phyloP scores from a whole-genome alignment of 164 flowering plant genomes.

The Aristolochia fimbriata region DNA sequence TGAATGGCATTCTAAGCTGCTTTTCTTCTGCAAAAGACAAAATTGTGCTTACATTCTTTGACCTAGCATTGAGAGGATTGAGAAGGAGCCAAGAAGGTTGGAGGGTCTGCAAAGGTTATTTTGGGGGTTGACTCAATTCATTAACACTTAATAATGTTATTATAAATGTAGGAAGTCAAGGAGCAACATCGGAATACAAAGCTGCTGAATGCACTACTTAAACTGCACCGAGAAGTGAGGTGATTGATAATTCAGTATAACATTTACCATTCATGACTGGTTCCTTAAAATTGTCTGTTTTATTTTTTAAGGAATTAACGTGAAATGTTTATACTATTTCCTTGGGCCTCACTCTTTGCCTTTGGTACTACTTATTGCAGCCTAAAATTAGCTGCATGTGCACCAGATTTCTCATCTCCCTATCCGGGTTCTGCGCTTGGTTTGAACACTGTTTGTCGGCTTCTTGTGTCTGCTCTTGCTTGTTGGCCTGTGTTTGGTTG shows the following conservation, averaged over 20 bases:
- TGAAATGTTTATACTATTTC: no score
- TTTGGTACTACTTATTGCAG: slow-evolving; percentile 29
- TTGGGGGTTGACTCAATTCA: no score
- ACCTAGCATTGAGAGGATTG: no score
- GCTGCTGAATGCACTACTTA: slow-evolving; percentile 69
- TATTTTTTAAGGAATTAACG: neutral
- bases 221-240: slow-evolving; percentile 93
- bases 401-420: slow-evolving; percentile 57
- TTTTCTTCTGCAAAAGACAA: no score
- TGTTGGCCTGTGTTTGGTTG: slow-evolving; percentile 91
- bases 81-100: no score
- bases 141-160: neutral
- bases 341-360: no score
- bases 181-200: slow-evolving; percentile 91
- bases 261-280: neutral
- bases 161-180: slow-evolving; percentile 48
- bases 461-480: slow-evolving; percentile 81
- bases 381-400: slow-evolving; percentile 88
- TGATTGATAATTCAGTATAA: slow-evolving; percentile 13
- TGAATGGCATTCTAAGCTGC: no score
- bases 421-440: slow-evolving; percentile 77
- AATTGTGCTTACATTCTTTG: no score
- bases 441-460: slow-evolving; percentile 79
- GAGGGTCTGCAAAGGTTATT: no score
- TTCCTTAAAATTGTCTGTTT: neutral